Percentiles rank a stretch among this genome's conserved stretches.
phyloP scores from a whole-genome alignment of 108 stramenopile genomes.

The Nitzschia palea region DNA sequence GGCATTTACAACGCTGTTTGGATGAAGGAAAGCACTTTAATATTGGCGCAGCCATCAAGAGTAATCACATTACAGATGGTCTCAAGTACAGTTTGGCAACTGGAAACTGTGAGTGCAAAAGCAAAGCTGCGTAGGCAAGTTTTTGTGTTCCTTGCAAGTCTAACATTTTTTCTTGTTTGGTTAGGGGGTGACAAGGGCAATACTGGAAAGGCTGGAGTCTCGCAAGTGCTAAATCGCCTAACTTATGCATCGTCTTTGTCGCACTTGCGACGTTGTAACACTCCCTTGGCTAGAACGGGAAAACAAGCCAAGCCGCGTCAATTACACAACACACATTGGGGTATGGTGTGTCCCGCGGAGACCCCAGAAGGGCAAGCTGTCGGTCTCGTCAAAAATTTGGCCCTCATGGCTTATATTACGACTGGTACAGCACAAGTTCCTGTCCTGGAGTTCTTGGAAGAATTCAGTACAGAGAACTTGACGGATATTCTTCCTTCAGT shows the following conservation, averaged over 20 bases:
- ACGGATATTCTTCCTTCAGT: constrained; percentile 90
- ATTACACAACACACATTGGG: constrained; percentile 99
- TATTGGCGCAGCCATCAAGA: constrained; percentile 94
- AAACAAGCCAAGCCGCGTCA: constrained; percentile 98
- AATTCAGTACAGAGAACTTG: constrained; percentile 92
- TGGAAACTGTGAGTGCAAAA: constrained; percentile 91
- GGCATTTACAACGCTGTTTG: constrained; percentile 92
- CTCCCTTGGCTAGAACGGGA: constrained; percentile 96
- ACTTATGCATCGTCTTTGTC: constrained; percentile 97
- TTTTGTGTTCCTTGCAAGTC: not conserved
- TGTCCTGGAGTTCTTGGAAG: constrained; percentile 94
- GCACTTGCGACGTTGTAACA: constrained; percentile 98
- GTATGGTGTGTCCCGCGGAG: constrained; percentile 97
- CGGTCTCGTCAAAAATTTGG: constrained; percentile 98
- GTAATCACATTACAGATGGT: constrained; percentile 94
- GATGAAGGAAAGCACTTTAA: constrained; percentile 97
- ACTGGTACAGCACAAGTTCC: constrained; percentile 92
- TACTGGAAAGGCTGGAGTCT: constrained; percentile 95
- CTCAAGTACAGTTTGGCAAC: constrained; percentile 98
- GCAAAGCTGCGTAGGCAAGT: not conserved
- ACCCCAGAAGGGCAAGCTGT: constrained; percentile 99
- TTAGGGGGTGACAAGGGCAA: constrained; percentile 91
- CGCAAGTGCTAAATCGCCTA: constrained; percentile 97
- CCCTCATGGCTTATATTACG: constrained; percentile 97
- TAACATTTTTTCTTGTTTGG: constrained; percentile 9